phyloP scores from a whole-genome alignment of 768 basidiomycete genomes.

The Russula lepida region DNA sequence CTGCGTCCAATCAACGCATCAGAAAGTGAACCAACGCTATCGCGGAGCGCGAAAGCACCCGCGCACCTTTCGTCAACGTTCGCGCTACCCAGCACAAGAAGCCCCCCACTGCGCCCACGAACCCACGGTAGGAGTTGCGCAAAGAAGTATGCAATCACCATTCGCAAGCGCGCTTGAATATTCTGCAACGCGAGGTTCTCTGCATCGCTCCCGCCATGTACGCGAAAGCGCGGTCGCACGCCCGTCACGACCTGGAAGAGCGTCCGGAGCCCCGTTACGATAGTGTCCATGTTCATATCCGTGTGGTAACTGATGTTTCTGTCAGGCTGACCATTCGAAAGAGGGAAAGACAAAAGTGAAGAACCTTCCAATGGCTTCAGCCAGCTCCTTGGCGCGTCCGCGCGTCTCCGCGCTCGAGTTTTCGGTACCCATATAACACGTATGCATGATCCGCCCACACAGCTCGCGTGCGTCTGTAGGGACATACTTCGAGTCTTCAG shows the following conservation, averaged over 20 bases:
- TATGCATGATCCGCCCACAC: constrained; percentile 82
- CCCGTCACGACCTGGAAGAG: constrained; percentile 81
- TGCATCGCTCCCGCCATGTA: constrained; percentile 75
- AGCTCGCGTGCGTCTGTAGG: constrained; percentile 88
- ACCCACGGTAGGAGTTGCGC: constrained; percentile 93
- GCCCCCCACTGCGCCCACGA: constrained; percentile 70
- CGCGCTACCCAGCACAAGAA: constrained; percentile 94
- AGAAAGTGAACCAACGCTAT: not conserved
- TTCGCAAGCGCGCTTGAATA: constrained; percentile 90
- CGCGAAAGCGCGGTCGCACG: constrained; percentile 63
- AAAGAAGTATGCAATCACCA: constrained; percentile 93
- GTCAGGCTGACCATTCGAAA: not conserved
- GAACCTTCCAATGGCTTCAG: constrained; percentile 84
- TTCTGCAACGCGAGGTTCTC: constrained; percentile 98
- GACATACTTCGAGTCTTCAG: constrained; percentile 70
- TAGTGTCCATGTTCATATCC: constrained; percentile 91
- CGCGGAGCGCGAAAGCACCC: not conserved
- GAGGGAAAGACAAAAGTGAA: constrained; percentile 28
- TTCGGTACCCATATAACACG: constrained; percentile 98
- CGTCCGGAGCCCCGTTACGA: constrained; percentile 77
- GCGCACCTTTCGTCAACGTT: constrained; percentile 93
- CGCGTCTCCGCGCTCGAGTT: constrained; percentile 88
- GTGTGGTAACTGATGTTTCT: constrained; percentile 65
- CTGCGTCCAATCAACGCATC: constrained; percentile 33
- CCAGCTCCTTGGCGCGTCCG: constrained; percentile 75